Conservation (phyloP, 139 green algal species). For the Picochlorum sp. region DNA sequence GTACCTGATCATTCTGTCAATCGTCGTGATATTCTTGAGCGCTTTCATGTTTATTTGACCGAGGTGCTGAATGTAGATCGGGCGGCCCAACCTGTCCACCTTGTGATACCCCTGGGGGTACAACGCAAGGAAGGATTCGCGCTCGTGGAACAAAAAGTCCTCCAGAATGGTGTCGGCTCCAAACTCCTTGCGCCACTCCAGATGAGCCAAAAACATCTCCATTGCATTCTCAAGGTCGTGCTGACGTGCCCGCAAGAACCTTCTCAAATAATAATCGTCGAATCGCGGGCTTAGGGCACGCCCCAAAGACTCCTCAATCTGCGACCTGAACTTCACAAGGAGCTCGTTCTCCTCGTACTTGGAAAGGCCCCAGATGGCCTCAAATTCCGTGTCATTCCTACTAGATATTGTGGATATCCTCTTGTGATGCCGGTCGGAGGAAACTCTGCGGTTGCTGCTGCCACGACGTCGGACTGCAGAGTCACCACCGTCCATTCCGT, state of each 20-base stretch:
- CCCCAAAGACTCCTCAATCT: background rate
- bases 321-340: slow-evolving; percentile 2
- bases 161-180: slow-evolving; percentile 59
- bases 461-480: too few relatives aligned
- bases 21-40: slow-evolving; percentile 64
- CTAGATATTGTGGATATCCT: too few relatives aligned
- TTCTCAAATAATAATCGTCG: slow-evolving; percentile 27
- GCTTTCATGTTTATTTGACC: slow-evolving; percentile 63
- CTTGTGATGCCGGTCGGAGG: too few relatives aligned
- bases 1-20: slow-evolving; percentile 82
- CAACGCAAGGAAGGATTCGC: slow-evolving; percentile 74
- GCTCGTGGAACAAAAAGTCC: slow-evolving; percentile 82
- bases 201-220: slow-evolving; percentile 40
- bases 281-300: background rate
- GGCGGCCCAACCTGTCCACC: slow-evolving; percentile 47
- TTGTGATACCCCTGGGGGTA: slow-evolving; percentile 83
- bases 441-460: too few relatives aligned
- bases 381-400: slow-evolving; percentile 9
- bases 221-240: slow-evolving; percentile 42
- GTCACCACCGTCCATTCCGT: too few relatives aligned
- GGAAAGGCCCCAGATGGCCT: slow-evolving; percentile 5
- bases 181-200: slow-evolving; percentile 37
- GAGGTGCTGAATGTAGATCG: slow-evolving; percentile 80
- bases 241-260: slow-evolving; percentile 49
- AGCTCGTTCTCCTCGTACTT: slow-evolving; percentile 4